These are phyloP conservation scores for Coniella lustricola DNA, from an alignment of 2,329 filamentous ascomycete species.

Conservation along the genomic window DNA sequence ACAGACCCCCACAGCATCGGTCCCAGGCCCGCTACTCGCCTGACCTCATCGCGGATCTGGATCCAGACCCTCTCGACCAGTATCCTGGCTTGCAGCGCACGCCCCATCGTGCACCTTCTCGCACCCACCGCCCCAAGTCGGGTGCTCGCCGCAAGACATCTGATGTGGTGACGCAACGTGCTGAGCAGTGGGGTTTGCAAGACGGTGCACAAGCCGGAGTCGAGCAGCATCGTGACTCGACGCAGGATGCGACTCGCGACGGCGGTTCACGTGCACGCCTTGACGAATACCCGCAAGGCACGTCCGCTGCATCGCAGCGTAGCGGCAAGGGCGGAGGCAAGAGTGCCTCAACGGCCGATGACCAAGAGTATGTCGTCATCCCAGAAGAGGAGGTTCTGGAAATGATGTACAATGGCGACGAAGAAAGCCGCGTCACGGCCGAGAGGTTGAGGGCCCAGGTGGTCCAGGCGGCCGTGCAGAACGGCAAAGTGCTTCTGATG, in stretches of 20 bases:
- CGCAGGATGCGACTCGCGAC: background rate
- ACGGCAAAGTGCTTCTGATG: conserved; percentile 12
- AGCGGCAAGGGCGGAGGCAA: background rate
- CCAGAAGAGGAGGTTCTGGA: conserved; percentile 8
- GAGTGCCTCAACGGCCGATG: background rate
- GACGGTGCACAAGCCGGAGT: too few relatives aligned
- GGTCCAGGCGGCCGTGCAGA: conserved; percentile 5
- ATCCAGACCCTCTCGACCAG: background rate
- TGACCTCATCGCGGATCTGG: background rate
- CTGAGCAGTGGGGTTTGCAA: too few relatives aligned
- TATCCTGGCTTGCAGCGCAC: background rate
- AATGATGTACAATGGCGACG: conserved; percentile 11
- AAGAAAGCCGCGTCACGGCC: conserved; percentile 10
- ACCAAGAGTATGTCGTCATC: conserved; percentile 8
- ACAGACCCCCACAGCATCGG: too few relatives aligned
- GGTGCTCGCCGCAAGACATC: too few relatives aligned
- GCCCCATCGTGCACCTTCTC: too few relatives aligned
- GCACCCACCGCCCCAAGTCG: too few relatives aligned
- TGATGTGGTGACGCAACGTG: too few relatives aligned
- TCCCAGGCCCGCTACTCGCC: background rate
- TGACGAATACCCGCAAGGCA: background rate
- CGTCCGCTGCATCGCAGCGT: background rate
- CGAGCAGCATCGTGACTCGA: too few relatives aligned
- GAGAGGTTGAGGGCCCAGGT: conserved; percentile 12
- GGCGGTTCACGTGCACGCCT: background rate